Evolutionary conservation across 768 basidiomycete genomes (phyloP).

Genomic region (Galerina marginata): DNA sequence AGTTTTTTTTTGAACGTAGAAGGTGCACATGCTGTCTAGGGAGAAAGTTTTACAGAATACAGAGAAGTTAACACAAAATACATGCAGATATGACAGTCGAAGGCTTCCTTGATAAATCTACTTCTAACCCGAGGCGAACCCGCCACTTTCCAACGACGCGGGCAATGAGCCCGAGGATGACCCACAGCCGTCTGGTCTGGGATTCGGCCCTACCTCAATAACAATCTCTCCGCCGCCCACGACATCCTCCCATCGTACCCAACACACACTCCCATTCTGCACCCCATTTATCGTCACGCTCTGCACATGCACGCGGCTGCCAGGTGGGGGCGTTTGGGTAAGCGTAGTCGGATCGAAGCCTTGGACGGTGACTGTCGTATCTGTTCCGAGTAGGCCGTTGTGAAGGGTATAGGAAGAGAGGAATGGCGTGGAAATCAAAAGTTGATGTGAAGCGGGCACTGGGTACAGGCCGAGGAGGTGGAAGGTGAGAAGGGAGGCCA

Average conservation of each 20-base stretch:
- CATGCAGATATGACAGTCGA: too few relatives aligned
- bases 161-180: conserved; percentile 35
- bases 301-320: conserved; percentile 49
- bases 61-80: too few relatives aligned
- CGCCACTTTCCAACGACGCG: conserved; percentile 46
- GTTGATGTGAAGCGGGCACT: conserved; percentile 49
- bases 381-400: conserved; percentile 43
- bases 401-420: conserved; percentile 49
- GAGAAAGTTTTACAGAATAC: too few relatives aligned
- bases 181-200: conserved; percentile 47
- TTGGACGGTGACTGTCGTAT: conserved; percentile 45
- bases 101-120: not conserved
- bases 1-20: too few relatives aligned
- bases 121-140: conserved; percentile 29
- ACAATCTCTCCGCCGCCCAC: conserved; percentile 49
- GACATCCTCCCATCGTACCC: conserved; percentile 49
- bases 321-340: conserved; percentile 39
- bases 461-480: conserved; percentile 58
- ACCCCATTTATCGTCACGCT: conserved; percentile 48
- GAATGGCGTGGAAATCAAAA: conserved; percentile 54
- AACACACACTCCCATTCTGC: conserved; percentile 42
- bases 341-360: conserved; percentile 47
- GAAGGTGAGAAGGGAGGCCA: conserved; percentile 55
- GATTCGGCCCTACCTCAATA: conserved; percentile 49
- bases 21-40: too few relatives aligned